phyloP scores from a whole-genome alignment of 1,284 basidiomycete species.

The Sanghuangporus sanghuang region DNA sequence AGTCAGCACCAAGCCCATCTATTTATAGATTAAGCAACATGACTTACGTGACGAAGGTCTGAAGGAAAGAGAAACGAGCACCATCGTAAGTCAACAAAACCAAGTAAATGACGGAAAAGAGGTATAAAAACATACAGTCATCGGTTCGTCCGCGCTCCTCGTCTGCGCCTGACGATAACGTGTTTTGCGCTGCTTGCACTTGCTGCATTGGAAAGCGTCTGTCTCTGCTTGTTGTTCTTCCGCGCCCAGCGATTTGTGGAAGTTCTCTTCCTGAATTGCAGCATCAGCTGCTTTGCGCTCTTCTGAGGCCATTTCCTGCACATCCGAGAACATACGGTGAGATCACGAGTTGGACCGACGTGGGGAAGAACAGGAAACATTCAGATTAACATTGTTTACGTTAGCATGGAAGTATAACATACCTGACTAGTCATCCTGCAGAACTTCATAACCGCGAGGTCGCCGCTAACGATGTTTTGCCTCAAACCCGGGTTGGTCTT shows the following conservation, averaged over 20 bases:
- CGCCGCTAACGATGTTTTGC: slow-evolving; percentile 80
- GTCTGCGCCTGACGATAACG: slow-evolving; percentile 95
- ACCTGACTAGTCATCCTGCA: slow-evolving; percentile 81
- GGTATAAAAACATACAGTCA: slow-evolving; percentile 65
- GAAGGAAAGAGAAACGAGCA: slow-evolving; percentile 6
- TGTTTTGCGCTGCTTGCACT: slow-evolving; percentile 88
- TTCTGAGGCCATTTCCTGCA: slow-evolving; percentile 92
- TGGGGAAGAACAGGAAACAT: background rate
- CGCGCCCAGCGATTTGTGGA: slow-evolving; percentile 90
- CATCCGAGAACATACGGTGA: background rate
- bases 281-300: slow-evolving; percentile 81
- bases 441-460: slow-evolving; percentile 65
- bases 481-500: slow-evolving; percentile 89
- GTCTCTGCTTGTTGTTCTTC: slow-evolving; percentile 92
- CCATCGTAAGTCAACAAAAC: background rate
- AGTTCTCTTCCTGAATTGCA: slow-evolving; percentile 82
- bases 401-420: slow-evolving; percentile 22
- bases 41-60: slow-evolving; percentile 62
- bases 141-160: slow-evolving; percentile 91
- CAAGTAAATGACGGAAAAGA: background rate
- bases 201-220: slow-evolving; percentile 94
- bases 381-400: background rate
- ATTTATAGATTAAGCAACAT: background rate
- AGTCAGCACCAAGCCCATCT: background rate
- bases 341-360: background rate